Evolutionary conservation across 2,329 filamentous ascomycete species (phyloP), one percentile per base, ranked within the genome.

Genomic region (Xylariaceae sp.): DNA sequence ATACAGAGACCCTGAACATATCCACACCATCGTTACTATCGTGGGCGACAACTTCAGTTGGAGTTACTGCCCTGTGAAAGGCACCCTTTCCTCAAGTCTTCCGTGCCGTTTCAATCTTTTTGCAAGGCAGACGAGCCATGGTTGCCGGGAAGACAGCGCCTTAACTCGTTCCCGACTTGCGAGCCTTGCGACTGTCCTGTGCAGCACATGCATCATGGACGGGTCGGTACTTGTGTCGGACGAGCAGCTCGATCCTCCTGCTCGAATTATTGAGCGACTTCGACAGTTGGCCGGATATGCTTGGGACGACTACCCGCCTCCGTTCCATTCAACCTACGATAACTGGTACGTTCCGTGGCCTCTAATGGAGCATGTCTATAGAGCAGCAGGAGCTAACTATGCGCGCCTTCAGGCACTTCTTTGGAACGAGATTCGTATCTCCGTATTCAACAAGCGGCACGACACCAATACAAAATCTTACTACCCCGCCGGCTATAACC

Each of bases 251-350:
- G 78, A 81, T 60, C 81, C 83, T 44, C 84, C 83, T 33, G 71
- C 75, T 51, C 79, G 82, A 55, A 75, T 90, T 39, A 85, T 83
- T 54, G 84, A 89, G 61, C 79, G 86, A 38, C 72, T 90, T 51
- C 74, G 78, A 48, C 83, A 87, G 60, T 74, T 90, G 50, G 74
- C 82, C 34, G 85, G 85, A 39, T 89, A 88, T 60, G 79, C 76
- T 6, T 90, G 86, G 86, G 84, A 89, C 63, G 83, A 87, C 51
- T 73, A 76, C 12, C 62, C 58, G 43, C 64, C 64, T 19, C 78
- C 78, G 9, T 69, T 76, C 42, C 80, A 83, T 58, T 77, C 78
- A 38, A 88, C 83, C 55, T 96, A 95, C 65, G 89, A 94, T 63
- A 89, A 90, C 69, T 97, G 90, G 89, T 81, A 69, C 66, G 56